Conservation (phyloP, 176 grass and related monocot genomes). For the Echinochloa phyllopogon region DNA sequence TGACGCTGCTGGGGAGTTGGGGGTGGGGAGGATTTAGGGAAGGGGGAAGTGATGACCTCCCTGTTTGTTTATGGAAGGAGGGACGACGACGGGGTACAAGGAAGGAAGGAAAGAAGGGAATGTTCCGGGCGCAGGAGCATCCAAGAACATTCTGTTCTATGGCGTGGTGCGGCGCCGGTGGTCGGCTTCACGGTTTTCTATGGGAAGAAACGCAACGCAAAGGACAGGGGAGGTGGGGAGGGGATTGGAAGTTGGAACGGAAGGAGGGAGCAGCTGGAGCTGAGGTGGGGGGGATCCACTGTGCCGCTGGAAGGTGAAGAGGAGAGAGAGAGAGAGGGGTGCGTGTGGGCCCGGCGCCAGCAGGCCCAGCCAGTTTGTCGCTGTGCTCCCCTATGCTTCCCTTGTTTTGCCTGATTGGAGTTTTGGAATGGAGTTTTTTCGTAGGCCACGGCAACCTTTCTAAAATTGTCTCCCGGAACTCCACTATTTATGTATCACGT, state of each 20-base stretch:
- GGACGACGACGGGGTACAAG: constrained; percentile 16
- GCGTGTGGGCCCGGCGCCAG: constrained; percentile 20
- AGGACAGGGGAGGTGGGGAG: neutral
- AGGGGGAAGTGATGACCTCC: neutral
- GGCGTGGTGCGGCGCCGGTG: constrained; percentile 3
- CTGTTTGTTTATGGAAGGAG: constrained; percentile 26
- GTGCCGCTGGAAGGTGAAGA: neutral
- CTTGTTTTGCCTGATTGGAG: no score
- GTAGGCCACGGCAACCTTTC: no score
- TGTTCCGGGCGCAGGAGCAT: constrained; percentile 38
- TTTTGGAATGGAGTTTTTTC: no score
- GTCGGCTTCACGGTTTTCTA: constrained; percentile 35
- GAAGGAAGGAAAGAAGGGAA: constrained; percentile 35
- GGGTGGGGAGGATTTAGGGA: neutral
- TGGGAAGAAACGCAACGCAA: neutral
- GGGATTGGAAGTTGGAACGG: neutral
- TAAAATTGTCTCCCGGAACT: no score
- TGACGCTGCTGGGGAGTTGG: neutral
- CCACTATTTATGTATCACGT: no score
- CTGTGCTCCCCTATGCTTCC: neutral
- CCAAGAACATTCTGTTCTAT: constrained; percentile 54
- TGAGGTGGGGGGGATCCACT: neutral
- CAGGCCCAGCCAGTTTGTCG: constrained; percentile 38
- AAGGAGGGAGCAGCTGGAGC: neutral
- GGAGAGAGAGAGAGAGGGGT: neutral